Evolutionary conservation across 1,284 basidiomycete genomes (phyloP).

Genomic region (Chiua sp.): DNA sequence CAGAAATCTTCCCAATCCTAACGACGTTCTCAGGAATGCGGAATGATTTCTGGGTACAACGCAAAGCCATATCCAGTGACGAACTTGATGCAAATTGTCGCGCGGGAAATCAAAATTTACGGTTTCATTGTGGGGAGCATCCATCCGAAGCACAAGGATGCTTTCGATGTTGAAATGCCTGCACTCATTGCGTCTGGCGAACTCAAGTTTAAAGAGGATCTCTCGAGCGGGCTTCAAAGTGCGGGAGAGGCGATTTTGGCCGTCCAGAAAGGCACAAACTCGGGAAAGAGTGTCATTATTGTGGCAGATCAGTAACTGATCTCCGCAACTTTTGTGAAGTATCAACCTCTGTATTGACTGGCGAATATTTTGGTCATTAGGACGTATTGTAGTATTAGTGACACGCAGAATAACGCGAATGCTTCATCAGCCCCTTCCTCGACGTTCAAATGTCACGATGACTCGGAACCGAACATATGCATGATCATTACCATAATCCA

Average conservation of each 20-base stretch:
- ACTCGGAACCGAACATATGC: no score
- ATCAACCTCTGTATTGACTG: no score
- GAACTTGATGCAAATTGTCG: constrained; percentile 19
- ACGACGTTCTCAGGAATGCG: constrained; percentile 20
- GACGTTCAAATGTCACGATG: no score
- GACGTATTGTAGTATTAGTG: not conserved
- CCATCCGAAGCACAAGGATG: constrained; percentile 10
- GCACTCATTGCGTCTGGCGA: constrained; percentile 14
- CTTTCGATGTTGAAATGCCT: constrained; percentile 21
- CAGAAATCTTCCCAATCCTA: not conserved
- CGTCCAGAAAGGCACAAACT: constrained; percentile 27
- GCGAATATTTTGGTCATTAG: no score
- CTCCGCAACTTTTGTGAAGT: not conserved
- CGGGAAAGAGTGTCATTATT: constrained; percentile 23
- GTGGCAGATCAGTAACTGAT: constrained; percentile 17
- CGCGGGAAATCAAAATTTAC: constrained; percentile 15
- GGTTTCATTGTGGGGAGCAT: constrained; percentile 17
- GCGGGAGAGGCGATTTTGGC: constrained; percentile 21
- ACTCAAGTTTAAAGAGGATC: constrained; percentile 21
- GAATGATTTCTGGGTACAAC: constrained; percentile 26
- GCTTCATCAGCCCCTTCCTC: no score
- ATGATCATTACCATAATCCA: no score
- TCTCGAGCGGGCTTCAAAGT: constrained; percentile 17
- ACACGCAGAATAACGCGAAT: not conserved
- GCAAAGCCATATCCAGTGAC: constrained; percentile 8